Percentiles rank a stretch among this genome's conserved stretches.
phyloP scores from a whole-genome alignment of 768 basidiomycete species.

The Leccinum incarnatum region DNA sequence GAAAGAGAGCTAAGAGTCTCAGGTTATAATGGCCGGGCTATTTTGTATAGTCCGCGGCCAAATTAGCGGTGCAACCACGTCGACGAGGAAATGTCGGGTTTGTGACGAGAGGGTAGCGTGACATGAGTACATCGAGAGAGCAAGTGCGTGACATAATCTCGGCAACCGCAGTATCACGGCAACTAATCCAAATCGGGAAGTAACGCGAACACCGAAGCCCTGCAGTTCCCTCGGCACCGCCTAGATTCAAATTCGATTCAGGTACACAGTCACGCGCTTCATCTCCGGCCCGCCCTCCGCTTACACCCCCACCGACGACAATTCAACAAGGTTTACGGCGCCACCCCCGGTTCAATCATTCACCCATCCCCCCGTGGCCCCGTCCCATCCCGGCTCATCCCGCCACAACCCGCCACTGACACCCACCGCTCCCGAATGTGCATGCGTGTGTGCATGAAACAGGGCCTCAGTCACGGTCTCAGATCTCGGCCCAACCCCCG shows the following conservation, averaged over 20 bases:
- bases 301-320: conserved; percentile 17
- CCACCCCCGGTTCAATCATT: conserved; percentile 21
- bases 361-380: not conserved
- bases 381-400: conserved; percentile 9
- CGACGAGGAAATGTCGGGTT: conserved; percentile 34
- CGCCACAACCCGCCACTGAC: conserved; percentile 2
- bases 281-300: conserved; percentile 21
- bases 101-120: conserved; percentile 24
- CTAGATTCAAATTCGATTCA: conserved; percentile 39
- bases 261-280: conserved; percentile 25
- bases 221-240: conserved; percentile 42
- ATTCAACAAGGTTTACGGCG: conserved; percentile 10
- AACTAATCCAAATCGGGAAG: conserved; percentile 37
- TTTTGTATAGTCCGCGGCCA: conserved; percentile 30
- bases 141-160: conserved; percentile 30
- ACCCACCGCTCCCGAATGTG: not conserved
- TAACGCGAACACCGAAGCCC: conserved; percentile 28
- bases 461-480: conserved; percentile 2
- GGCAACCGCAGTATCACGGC: conserved; percentile 33
- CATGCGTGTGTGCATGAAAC: conserved; percentile 10
- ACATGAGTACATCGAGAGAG: conserved; percentile 24
- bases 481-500: conserved; percentile 1
- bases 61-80: conserved; percentile 34
- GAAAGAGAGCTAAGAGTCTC: not conserved
- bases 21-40: conserved; percentile 26